Conservation (phyloP, 768 basidiomycete genomes). For the Auriculariales sp. region DNA sequence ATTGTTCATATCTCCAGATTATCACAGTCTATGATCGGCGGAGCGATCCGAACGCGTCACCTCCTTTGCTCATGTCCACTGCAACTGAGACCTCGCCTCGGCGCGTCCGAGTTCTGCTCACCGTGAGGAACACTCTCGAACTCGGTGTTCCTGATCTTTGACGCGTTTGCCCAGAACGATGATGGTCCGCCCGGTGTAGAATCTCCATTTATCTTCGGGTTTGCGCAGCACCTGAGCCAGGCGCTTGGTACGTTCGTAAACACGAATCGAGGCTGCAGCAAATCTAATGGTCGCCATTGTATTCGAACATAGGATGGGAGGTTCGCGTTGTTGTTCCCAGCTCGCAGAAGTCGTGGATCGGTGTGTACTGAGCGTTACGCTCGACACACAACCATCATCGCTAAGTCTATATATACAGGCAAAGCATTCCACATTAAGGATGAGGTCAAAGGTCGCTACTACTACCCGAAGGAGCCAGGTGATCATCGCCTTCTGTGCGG, state of each 20-base stretch:
- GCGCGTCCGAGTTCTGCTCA: neutral
- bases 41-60: too few relatives aligned
- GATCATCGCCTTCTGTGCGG: conserved; percentile 1
- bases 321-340: conserved; percentile 71
- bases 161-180: conserved; percentile 43
- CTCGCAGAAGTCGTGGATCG: conserved; percentile 81
- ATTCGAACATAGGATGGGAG: conserved; percentile 40
- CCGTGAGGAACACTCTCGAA: neutral
- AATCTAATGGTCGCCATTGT: too few relatives aligned
- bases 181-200: conserved; percentile 65
- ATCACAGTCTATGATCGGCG: too few relatives aligned
- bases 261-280: neutral
- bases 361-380: conserved; percentile 21
- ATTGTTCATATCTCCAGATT: too few relatives aligned
- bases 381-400: neutral
- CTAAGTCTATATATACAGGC: conserved; percentile 25
- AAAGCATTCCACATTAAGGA: conserved; percentile 74
- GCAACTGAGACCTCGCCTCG: too few relatives aligned
- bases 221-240: conserved; percentile 46
- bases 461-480: conserved; percentile 56
- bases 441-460: conserved; percentile 52
- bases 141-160: neutral
- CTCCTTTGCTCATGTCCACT: too few relatives aligned
- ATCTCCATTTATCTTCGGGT: conserved; percentile 62
- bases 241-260: conserved; percentile 35